Conservation (phyloP, 352 stramenopile species). For the Blastocystis sp. region DNA sequence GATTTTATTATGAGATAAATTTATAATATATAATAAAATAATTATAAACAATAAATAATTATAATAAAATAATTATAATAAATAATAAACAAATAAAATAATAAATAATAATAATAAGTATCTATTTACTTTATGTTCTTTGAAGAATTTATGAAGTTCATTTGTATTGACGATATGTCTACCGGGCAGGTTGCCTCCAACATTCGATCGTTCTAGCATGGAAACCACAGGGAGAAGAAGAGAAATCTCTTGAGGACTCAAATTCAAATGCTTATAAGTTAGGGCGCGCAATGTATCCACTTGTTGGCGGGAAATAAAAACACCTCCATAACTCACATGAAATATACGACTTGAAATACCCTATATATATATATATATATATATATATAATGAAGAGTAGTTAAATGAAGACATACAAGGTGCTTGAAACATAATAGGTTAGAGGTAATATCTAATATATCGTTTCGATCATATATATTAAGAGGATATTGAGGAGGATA, state of each 20-base stretch:
- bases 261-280: conserved; percentile 25
- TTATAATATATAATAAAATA: too few relatives aligned
- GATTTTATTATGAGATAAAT: too few relatives aligned
- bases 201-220: conserved; percentile 26
- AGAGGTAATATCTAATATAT: conserved; percentile 16
- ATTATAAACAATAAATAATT: too few relatives aligned
- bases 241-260: not conserved
- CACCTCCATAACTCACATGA: conserved; percentile 28
- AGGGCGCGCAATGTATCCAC: conserved; percentile 23
- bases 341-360: conserved; percentile 17
- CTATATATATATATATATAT: too few relatives aligned
- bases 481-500: not conserved
- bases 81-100: too few relatives aligned
- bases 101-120: too few relatives aligned
- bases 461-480: conserved; percentile 9
- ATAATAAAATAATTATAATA: too few relatives aligned
- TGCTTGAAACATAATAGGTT: conserved; percentile 9
- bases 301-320: conserved; percentile 20
- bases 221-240: not conserved
- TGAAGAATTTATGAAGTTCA: too few relatives aligned
- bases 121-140: too few relatives aligned
- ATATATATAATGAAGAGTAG: conserved; percentile 2
- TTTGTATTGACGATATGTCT: conserved; percentile 18
- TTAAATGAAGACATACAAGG: not conserved
- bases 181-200: conserved; percentile 29